Percentiles rank a stretch among this genome's conserved stretches.
Conservation (phyloP, 306 rosid species). For the Trifolium dubium region DNA sequence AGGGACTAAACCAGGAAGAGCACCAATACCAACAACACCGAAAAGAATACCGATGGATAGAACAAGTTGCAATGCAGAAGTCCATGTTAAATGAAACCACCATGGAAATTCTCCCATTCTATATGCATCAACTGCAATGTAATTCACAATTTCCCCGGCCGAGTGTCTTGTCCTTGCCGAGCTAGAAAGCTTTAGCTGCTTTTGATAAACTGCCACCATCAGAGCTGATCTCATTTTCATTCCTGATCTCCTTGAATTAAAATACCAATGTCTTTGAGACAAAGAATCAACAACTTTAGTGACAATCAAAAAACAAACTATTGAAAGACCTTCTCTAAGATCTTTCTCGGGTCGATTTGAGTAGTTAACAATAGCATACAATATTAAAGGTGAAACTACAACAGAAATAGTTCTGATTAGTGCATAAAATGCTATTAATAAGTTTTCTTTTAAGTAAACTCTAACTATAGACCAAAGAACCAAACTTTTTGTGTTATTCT, state of each 20-base stretch:
- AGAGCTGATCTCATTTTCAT: constrained; percentile 82
- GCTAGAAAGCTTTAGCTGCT: constrained; percentile 75
- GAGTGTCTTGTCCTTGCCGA: constrained; percentile 65
- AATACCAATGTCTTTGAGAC: constrained; percentile 72
- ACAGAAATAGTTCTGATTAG: constrained; percentile 57
- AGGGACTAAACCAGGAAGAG: constrained; percentile 69
- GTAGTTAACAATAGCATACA: constrained; percentile 71
- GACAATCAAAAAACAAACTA: constrained; percentile 56
- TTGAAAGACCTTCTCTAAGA: constrained; percentile 52
- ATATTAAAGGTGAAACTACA: constrained; percentile 63
- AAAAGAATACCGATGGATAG: constrained; percentile 56
- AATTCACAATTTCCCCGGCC: constrained; percentile 77
- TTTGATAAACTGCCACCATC: constrained; percentile 75
- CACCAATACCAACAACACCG: constrained; percentile 66
- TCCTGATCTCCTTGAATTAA: constrained; percentile 67
- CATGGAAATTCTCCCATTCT: constrained; percentile 88
- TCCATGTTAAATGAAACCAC: constrained; percentile 78
- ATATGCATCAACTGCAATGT: constrained; percentile 80
- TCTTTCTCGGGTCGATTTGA: constrained; percentile 44
- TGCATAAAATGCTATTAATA: constrained; percentile 53
- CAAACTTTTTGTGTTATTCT: constrained; percentile 47
- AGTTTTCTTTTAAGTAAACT: constrained; percentile 62
- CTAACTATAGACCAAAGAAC: constrained; percentile 55
- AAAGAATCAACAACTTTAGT: constrained; percentile 63
- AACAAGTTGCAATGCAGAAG: constrained; percentile 49